phyloP scores from a whole-genome alignment of 2,329 filamentous ascomycete species.

The Colletotrichum magnum region DNA sequence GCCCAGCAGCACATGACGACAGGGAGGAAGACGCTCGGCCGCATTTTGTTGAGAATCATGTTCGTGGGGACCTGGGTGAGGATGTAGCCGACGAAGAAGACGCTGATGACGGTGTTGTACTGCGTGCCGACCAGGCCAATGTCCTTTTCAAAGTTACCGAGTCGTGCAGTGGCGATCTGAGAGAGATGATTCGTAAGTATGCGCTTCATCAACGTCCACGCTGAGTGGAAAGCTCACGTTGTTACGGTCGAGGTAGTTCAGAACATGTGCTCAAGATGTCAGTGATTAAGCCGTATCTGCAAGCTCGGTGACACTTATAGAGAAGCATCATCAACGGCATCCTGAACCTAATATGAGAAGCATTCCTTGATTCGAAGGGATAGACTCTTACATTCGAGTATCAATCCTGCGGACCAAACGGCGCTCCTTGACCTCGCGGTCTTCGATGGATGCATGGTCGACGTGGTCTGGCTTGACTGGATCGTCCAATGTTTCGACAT shows the following conservation, averaged over 20 bases:
- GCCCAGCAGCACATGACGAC: slow-evolving; percentile 29
- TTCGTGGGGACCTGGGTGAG: slow-evolving; percentile 26
- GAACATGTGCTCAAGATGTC: slow-evolving; percentile 13
- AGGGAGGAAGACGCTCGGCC: slow-evolving; percentile 22
- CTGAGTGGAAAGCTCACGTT: neutral
- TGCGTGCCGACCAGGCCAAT: slow-evolving; percentile 19
- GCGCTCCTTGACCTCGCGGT: slow-evolving; percentile 6
- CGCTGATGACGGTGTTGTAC: slow-evolving; percentile 24
- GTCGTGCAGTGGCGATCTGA: slow-evolving; percentile 8
- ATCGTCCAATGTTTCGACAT: slow-evolving; percentile 11
- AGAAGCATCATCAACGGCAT: slow-evolving; percentile 23
- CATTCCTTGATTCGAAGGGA: neutral
- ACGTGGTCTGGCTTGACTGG: neutral
- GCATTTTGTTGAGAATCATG: slow-evolving; percentile 33
- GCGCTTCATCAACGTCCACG: neutral
- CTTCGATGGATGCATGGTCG: neutral
- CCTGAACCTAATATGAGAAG: neutral
- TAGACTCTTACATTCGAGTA: neutral
- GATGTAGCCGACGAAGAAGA: slow-evolving; percentile 32
- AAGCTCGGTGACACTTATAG: slow-evolving; percentile 4
- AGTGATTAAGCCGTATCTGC: neutral
- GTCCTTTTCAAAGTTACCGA: slow-evolving; percentile 24
- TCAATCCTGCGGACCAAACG: slow-evolving; percentile 13
- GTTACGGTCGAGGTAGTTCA: slow-evolving; percentile 15
- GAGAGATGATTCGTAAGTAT: no score